Base-by-base conservation (phyloP, 176 grass and related monocot genomes). In the Hsuehochloa calcarea region DNA sequence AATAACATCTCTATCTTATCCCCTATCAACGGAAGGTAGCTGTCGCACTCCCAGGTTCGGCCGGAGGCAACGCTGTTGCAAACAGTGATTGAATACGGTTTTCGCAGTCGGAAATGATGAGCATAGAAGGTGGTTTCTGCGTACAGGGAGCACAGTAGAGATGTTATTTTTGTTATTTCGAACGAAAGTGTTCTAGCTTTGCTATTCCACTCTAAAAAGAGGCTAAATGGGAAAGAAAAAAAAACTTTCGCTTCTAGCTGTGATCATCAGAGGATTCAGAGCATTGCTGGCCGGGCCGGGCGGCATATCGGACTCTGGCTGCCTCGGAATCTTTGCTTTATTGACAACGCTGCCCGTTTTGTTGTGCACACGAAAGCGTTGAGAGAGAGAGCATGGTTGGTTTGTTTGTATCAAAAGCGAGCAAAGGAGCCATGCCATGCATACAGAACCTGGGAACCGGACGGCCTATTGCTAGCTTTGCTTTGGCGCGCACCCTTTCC, bases 261-360 rank as follows among this genome's bases (percentile, higher is more conserved):
- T 22, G 41, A 47, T 65, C 60, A 7, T 40, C 34, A 1, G 6
- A 29, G 47, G 12, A 54, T 50, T 47, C 26, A 39, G 61, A 35
- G 66, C 68, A 52, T 74, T 60, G 54, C 40, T 5, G 16, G 5
- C 61, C 12, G 26, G 61, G 22, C 56, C 56, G 22, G 22, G 22
- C 56, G n/a, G 73, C 75, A 45, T 19, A 62, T 78, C 34, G 56
- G 23, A 44, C 16, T 37, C 16, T 70, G 75, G 38, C 68, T 1
- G 75, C 47, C 68, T 1, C 26, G 37, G 84, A 87, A 87, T 90
- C 89, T 90, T 87, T 68, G 80, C 89, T 87, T 83, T 90, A 83
- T 82, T 45, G 78, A 77, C 78, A 35, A 34, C 34, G 70, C 69
- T 80, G 82, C 55, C 10, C 31, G 85, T 27, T 69, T 71, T 20